Base-by-base conservation (phyloP, 768 basidiomycete genomes). In the Phlebiopsis gigantea region DNA sequence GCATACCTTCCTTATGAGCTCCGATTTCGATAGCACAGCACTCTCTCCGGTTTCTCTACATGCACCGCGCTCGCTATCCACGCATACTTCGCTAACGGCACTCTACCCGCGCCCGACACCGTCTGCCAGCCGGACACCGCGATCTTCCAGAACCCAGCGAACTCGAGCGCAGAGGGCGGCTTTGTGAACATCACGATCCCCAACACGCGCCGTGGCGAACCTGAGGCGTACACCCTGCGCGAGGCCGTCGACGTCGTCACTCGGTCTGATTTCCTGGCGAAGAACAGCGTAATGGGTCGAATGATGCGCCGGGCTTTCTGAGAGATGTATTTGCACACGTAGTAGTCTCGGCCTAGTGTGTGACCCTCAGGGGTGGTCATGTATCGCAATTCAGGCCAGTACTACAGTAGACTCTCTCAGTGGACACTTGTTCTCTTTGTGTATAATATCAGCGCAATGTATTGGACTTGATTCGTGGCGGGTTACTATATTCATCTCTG, bases 61-160 rank as follows among this genome's bases (percentile, higher is more conserved):
- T 77, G 76, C 61, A 72, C 74, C 3, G 58, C 62, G 9, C 55
- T 52, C 29, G 57, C 72, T 56, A 64, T 80, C 28, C 68, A 71
- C 12, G 65, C 66, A 1, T 79, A 79, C 61, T 76, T 80, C 54
- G 51, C 65, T 1, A 55, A 72, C 9, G 78, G 79, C 1, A 71
- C 66, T 1, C 62, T 79, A 1, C 79, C 79, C 2, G 53, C 61
- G 9, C 64, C 67, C 6, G 76, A 68, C 5, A 77, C 75, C 5
- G 63, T 77, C 4, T 80, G 79, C 57, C 55, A 72, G 2, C 28
- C 56, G 15, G 53, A 55, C 28, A 46, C 46, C 46, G 10, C 22
- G 46, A 46, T 46, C 9, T 46, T 46, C 22, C 12, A 45, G 21
- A 25, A 19, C 7, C 47, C 47, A 28, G 30, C 4, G 26, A 48